Conservation (phyloP, 2,329 filamentous ascomycete genomes). For the Huntiella omanensis region DNA sequence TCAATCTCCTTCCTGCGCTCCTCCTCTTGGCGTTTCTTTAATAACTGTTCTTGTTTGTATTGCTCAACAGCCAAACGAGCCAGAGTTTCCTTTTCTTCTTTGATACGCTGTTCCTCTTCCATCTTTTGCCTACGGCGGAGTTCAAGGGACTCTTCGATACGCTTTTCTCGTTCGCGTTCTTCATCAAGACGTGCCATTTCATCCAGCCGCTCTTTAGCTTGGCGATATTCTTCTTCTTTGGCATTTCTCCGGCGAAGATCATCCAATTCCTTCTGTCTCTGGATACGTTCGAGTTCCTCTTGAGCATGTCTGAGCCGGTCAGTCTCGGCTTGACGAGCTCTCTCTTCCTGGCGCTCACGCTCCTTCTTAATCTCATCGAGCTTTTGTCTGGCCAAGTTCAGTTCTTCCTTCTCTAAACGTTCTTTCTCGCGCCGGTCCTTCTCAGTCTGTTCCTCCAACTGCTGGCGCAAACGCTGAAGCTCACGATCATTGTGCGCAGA, state of each 20-base stretch:
- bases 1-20: constrained; percentile 31
- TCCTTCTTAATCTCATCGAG: constrained; percentile 19
- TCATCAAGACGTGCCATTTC: constrained; percentile 26
- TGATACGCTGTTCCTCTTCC: constrained; percentile 25
- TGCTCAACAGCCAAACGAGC: constrained; percentile 31
- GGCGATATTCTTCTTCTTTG: constrained; percentile 19
- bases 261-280: constrained; percentile 19
- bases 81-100: constrained; percentile 25
- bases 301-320: constrained; percentile 27
- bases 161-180: constrained; percentile 29
- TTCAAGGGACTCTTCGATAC: constrained; percentile 33
- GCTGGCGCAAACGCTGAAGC: background rate
- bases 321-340: constrained; percentile 25
- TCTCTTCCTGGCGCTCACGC: constrained; percentile 14
- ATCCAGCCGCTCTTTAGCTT: constrained; percentile 29
- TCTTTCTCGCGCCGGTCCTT: constrained; percentile 3
- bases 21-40: constrained; percentile 27
- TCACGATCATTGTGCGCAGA: constrained; percentile 1
- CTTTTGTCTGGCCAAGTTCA: constrained; percentile 21
- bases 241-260: constrained; percentile 19
- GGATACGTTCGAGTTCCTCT: constrained; percentile 29
- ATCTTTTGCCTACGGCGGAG: constrained; percentile 22
- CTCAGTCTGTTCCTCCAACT: background rate
- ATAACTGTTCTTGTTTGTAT: constrained; percentile 30
- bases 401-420: constrained; percentile 22